Base-by-base conservation (phyloP, 2,329 filamentous ascomycete species). In the Podosphaera fusca region DNA sequence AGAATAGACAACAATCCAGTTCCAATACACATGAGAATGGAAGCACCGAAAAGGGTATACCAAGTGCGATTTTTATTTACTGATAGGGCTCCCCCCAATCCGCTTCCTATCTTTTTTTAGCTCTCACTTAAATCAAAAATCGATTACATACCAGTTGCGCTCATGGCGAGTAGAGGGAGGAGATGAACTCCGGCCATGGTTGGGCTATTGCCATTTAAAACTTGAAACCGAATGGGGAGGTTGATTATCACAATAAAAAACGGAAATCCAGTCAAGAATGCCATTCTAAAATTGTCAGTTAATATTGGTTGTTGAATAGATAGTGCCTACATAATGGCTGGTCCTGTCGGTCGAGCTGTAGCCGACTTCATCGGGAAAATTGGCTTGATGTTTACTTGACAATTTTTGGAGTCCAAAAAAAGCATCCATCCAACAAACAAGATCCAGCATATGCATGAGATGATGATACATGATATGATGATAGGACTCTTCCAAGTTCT, bases 141-240 rank as follows among this genome's bases (percentile, higher is more conserved):
- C 35, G 10, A 34, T 21, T 2, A 34, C 54, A 6, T 34, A 56
- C 54, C 54, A 3, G 78, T 62, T 0, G 79, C 76, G 40, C 75
- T 78, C 1, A 75, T 68, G 1, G 74, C 75, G 0, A 81, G 72
- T 68, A 82, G 71, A 0, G 79, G 79, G 12, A 82, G 68, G 4
- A 81, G 70, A 50, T 79, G 74, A 3, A 81, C 64, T 3, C 79
- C 78, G 0, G 78, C 76, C 63, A 72, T 71, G 31, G 81, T 69
- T 0, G 75, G 71, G 36, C 67, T 72, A 54, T 79, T 72, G 4
- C 69, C 69, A 60, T 80, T 75, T 56, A 80, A 73, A 42, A 81
- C 75, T 59, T 82, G 78, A 55, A 80, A 78, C 5, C 77, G 70
- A 60, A 82, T 76, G 0, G 79, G 79, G 3, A 82, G 71, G 36